A percentile compares a stretch with the other conserved stretches of the same genome.
These are phyloP conservation scores for Tulasnella sp. DNA, from an alignment of 768 basidiomycete species.

Conservation along the genomic window DNA sequence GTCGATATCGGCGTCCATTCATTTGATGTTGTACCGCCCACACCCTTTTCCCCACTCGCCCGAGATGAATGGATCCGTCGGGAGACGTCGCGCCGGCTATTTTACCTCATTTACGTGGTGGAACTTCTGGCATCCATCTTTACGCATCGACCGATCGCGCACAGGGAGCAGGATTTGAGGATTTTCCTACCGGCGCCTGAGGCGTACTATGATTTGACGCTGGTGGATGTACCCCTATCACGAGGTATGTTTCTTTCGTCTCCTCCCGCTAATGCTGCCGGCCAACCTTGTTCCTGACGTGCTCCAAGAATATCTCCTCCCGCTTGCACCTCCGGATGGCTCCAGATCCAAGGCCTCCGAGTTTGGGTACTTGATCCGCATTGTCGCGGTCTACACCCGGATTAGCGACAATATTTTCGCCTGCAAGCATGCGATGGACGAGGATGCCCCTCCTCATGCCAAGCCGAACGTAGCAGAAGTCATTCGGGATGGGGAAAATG, in stretches of 20 bases:
- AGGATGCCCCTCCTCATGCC: neutral
- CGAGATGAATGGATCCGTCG: slow-evolving; percentile 12
- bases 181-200: slow-evolving; percentile 74
- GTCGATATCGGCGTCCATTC: slow-evolving; percentile 57
- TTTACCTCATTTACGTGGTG: slow-evolving; percentile 67
- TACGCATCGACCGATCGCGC: slow-evolving; percentile 25
- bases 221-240: neutral
- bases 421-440: neutral
- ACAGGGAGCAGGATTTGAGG: slow-evolving; percentile 24
- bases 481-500: slow-evolving; percentile 7
- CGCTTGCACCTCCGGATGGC: slow-evolving; percentile 41
- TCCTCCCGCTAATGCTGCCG: neutral
- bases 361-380: slow-evolving; percentile 66
- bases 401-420: slow-evolving; percentile 38
- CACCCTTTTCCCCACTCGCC: slow-evolving; percentile 38
- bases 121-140: slow-evolving; percentile 42
- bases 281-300: neutral
- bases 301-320: slow-evolving; percentile 55
- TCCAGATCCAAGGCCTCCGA: slow-evolving; percentile 57
- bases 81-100: slow-evolving; percentile 67
- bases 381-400: slow-evolving; percentile 55
- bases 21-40: slow-evolving; percentile 38
- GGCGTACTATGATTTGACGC: slow-evolving; percentile 60
- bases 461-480: neutral
- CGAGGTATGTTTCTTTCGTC: slow-evolving; percentile 15